Base-by-base conservation (phyloP, 1,139 yeast genomes). In the Sugiyamaella novakii region DNA sequence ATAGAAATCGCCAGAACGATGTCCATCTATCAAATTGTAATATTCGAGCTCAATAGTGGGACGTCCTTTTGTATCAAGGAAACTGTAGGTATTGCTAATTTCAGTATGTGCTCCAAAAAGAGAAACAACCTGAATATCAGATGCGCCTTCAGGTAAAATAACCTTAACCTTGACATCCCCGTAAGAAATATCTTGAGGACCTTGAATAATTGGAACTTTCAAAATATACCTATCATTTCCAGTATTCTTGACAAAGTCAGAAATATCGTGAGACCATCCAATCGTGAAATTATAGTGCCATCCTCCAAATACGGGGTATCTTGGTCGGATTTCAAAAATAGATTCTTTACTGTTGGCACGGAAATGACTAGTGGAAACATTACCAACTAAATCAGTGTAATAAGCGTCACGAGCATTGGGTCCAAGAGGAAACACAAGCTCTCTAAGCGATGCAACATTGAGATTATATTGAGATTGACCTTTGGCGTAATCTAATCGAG, bases 231-330 rank as follows among this genome's bases (percentile, higher is more conserved):
- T 75, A 54, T 82, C 84, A n/a, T 66, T 64, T 12, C 64, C 67
- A 18, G 66, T 58, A 11, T 72, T 58, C 54, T 66, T 65, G 51
- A 88, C 72, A 59, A 76, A 81, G 43, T 78, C 71, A 22, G 72
- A 64, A 41, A 89, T 70, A 34, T 75, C 72, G 56, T 80, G 78
- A 50, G 84, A 80, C 96, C 96, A 94, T 5, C 98, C 98, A 61
- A 92, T 71, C 17, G 98, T 92, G 73, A 88, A 92, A 70, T 92
- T 89, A 70, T 89, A 92, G 61, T 83, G 79, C 99, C 99, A 92
- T 35, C 91, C 95, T 43, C 98, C 99, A 70, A 88, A 87, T 6
- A 92, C 63, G 10, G 99, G 99, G 73, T 76, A 92, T 65, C 99
- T 78, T 49, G 98, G 98, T 62, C 78, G 81, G 56, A 92, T 67